Conservation (phyloP, 257 asterid species). For the Solanum clarkiae region DNA sequence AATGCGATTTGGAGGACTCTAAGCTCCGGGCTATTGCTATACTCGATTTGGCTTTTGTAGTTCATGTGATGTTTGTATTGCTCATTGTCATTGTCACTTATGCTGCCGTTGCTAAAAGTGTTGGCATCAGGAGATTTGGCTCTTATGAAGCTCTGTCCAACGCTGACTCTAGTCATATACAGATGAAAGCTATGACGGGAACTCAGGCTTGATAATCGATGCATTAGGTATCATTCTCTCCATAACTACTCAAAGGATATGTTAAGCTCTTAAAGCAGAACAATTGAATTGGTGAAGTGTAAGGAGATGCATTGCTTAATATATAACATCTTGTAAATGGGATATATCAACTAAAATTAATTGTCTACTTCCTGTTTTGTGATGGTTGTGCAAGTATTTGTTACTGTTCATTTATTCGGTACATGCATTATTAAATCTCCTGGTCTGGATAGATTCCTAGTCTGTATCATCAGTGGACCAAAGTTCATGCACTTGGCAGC, state of each 20-base stretch:
- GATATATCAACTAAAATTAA: neutral
- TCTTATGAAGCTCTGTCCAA: slow-evolving; percentile 69
- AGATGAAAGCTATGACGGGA: slow-evolving; percentile 76
- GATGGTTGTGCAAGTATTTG: neutral
- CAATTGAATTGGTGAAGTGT: neutral
- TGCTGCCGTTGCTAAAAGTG: slow-evolving; percentile 38
- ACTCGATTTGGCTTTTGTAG: slow-evolving; percentile 58
- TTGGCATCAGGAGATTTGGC: slow-evolving; percentile 61
- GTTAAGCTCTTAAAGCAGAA: neutral
- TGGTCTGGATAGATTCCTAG: neutral
- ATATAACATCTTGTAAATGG: neutral
- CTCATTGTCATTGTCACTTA: slow-evolving; percentile 40
- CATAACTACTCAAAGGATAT: neutral
- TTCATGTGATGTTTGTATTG: slow-evolving; percentile 56
- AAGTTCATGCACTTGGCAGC: neutral
- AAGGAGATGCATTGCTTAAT: neutral
- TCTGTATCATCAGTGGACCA: neutral
- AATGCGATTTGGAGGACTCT: slow-evolving; percentile 87
- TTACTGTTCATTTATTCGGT: neutral
- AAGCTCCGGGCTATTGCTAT: slow-evolving; percentile 79
- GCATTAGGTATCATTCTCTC: neutral
- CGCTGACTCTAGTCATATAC: slow-evolving; percentile 60
- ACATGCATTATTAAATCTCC: neutral
- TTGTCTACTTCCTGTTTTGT: neutral
- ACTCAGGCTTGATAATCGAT: slow-evolving; percentile 55